These are phyloP conservation scores for Pyrenophora seminiperda DNA, from an alignment of 2,329 filamentous ascomycete genomes.

Conservation along the genomic window DNA sequence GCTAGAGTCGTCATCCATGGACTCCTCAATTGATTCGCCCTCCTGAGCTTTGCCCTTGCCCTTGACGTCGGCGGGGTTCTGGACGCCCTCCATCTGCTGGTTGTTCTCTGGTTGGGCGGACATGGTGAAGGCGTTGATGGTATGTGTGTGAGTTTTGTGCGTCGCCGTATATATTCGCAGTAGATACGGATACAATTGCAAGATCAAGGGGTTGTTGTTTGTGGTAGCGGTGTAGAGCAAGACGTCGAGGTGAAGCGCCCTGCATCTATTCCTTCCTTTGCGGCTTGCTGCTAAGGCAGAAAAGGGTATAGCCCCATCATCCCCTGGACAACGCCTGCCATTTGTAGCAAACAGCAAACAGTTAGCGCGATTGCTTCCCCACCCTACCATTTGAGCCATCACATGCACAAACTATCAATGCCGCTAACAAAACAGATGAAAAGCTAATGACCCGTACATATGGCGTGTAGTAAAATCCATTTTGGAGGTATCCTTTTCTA, in stretches of 20 bases:
- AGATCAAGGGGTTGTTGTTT: conserved; percentile 23
- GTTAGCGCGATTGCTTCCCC: conserved; percentile 4
- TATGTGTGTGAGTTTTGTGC: conserved; percentile 3
- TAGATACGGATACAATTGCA: conserved; percentile 17
- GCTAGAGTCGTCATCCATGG: conserved; percentile 69
- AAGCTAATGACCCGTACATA: not conserved
- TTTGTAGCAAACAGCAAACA: conserved; percentile 23
- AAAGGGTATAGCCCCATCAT: conserved; percentile 3
- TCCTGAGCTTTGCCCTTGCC: conserved; percentile 84
- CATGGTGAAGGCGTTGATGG: conserved; percentile 28
- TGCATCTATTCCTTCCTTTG: conserved; percentile 19
- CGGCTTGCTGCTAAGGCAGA: conserved; percentile 4
- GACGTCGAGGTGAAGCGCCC: conserved; percentile 29
- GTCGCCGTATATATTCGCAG: conserved; percentile 2
- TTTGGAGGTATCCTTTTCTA: conserved; percentile 12
- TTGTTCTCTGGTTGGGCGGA: conserved; percentile 39
- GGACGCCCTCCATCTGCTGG: conserved; percentile 47
- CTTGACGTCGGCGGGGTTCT: conserved; percentile 63
- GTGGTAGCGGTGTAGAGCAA: conserved; percentile 29
- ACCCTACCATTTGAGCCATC: too few relatives aligned
- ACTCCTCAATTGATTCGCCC: conserved; percentile 70
- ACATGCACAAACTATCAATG: not conserved
- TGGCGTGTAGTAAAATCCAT: conserved; percentile 13
- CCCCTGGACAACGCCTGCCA: conserved; percentile 15
- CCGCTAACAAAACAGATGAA: not conserved